Conservation (phyloP, 2,329 filamentous ascomycete genomes). For the Alternaria sp. region DNA sequence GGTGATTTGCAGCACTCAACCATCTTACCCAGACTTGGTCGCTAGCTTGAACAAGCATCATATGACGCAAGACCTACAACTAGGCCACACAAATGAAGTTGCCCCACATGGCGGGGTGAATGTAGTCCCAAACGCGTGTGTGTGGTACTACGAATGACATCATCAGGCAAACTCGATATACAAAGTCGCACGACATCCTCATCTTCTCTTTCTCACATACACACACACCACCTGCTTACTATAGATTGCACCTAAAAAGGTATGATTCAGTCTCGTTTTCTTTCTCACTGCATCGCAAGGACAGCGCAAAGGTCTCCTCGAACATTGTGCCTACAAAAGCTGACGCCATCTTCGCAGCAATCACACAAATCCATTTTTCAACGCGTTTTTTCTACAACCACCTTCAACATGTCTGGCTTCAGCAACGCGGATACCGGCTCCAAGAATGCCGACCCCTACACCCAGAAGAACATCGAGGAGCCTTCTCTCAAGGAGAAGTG, state of each 20-base stretch:
- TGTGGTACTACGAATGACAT: slow-evolving; percentile 24
- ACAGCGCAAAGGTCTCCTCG: slow-evolving; percentile 14
- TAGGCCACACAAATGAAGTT: slow-evolving; percentile 9
- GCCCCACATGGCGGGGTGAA: slow-evolving; percentile 25
- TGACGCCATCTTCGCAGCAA: slow-evolving; percentile 34
- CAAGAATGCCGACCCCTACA: slow-evolving; percentile 76
- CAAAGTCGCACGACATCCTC: slow-evolving; percentile 25
- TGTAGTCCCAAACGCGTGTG: slow-evolving; percentile 17
- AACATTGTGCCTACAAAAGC: slow-evolving; percentile 26
- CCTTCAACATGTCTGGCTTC: slow-evolving; percentile 46
- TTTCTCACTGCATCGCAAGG: slow-evolving; percentile 16
- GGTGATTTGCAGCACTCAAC: not conserved
- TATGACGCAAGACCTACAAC: slow-evolving; percentile 22
- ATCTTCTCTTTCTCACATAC: not conserved
- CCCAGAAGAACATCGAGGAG: slow-evolving; percentile 77
- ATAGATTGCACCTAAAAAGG: slow-evolving; percentile 16
- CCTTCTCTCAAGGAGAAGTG: slow-evolving; percentile 76
- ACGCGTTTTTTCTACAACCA: slow-evolving; percentile 23
- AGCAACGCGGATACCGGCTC: slow-evolving; percentile 53
- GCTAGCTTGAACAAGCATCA: slow-evolving; percentile 3
- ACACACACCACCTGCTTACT: slow-evolving; percentile 12
- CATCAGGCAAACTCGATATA: slow-evolving; percentile 22
- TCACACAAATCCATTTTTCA: slow-evolving; percentile 15
- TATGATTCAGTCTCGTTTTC: slow-evolving; percentile 23
- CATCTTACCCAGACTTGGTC: slow-evolving; percentile 1